phyloP scores from a whole-genome alignment of 768 basidiomycete species.

The Hirschioporus abietinus region DNA sequence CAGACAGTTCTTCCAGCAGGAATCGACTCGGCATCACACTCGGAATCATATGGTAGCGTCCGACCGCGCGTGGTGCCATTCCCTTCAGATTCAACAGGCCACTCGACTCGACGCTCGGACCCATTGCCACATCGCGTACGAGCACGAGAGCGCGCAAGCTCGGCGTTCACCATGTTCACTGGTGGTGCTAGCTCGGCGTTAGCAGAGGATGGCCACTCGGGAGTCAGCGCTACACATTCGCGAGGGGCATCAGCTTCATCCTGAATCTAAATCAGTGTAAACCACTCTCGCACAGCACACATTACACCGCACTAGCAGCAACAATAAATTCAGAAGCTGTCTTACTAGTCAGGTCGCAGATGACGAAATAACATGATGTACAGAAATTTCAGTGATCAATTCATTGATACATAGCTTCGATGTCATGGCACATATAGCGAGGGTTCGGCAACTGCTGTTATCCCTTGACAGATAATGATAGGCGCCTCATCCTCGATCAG shows the following conservation, averaged over 20 bases:
- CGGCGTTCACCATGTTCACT: background rate
- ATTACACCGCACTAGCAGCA: background rate
- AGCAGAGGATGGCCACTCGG: background rate
- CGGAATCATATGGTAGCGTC: background rate
- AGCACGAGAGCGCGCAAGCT: background rate
- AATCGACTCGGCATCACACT: background rate
- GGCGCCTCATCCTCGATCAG: background rate
- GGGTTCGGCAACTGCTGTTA: background rate
- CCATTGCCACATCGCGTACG: background rate
- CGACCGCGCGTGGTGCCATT: background rate
- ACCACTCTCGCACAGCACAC: no score
- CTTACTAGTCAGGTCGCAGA: background rate
- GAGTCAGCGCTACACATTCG: background rate
- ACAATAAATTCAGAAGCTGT: background rate
- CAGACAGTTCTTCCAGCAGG: background rate
- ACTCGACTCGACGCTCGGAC: background rate
- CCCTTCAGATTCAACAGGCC: background rate
- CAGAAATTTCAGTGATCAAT: background rate
- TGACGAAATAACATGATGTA: background rate
- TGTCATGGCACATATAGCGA: background rate
- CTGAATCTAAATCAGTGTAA: background rate
- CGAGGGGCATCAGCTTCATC: background rate
- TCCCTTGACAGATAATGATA: background rate
- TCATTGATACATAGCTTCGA: background rate
- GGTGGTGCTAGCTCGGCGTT: background rate